Evolutionary conservation across 2,329 filamentous ascomycete genomes (phyloP).

Genomic region (Calonectria pauciramosa): DNA sequence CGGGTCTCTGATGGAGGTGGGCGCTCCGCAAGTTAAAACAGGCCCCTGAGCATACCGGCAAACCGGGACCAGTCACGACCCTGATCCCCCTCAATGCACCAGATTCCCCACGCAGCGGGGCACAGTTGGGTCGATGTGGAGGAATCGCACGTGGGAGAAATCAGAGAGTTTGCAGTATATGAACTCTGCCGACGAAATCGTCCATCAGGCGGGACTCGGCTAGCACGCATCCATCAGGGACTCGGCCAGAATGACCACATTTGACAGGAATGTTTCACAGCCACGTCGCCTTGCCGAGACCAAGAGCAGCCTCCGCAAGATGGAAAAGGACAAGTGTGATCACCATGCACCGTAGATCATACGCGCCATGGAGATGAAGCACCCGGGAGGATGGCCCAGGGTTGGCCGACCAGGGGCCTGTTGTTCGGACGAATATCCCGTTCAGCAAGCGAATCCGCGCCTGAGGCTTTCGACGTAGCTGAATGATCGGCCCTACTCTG

Average conservation of each 20-base stretch:
- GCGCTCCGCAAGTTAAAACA: constrained; percentile 6
- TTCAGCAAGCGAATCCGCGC: neutral
- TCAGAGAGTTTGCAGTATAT: constrained; percentile 3
- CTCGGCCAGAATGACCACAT: neutral
- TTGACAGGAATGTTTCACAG: neutral
- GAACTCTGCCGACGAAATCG: neutral
- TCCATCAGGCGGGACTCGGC: neutral
- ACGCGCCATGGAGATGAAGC: neutral
- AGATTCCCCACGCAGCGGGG: neutral
- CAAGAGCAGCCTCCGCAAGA: neutral
- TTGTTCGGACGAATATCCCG: neutral
- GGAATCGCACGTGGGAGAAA: neutral
- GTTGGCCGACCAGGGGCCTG: neutral
- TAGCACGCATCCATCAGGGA: neutral
- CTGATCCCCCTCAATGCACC: neutral
- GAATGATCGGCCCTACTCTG: neutral
- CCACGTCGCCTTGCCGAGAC: neutral
- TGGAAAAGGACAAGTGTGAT: neutral
- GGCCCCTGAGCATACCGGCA: neutral
- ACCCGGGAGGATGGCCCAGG: neutral
- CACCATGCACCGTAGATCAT: constrained; percentile 2
- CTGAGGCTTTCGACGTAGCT: neutral
- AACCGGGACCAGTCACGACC: neutral
- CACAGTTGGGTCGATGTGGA: neutral
- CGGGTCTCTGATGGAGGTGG: neutral